Conservation (phyloP, 192 early-diverging fungal species). For the Podila epicladia region DNA sequence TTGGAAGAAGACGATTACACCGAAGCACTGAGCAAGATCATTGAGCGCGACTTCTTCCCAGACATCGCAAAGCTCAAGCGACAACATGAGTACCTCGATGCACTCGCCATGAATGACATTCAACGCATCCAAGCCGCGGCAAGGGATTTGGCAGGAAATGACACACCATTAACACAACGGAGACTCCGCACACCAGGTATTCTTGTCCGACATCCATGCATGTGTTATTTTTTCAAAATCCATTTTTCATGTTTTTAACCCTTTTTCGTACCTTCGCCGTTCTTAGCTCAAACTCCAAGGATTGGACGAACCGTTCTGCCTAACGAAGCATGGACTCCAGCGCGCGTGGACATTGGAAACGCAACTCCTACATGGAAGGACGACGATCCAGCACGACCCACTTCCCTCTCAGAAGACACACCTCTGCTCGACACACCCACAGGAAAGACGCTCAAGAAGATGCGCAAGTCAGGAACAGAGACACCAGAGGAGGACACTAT, state of each 20-base stretch:
- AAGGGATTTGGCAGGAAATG: constrained; percentile 41
- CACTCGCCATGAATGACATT: constrained; percentile 43
- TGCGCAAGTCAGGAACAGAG: not conserved
- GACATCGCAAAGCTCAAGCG: constrained; percentile 67
- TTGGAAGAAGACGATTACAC: constrained; percentile 87
- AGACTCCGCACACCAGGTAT: constrained; percentile 50
- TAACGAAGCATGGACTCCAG: constrained; percentile 43
- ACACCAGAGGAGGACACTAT: constrained; percentile 23
- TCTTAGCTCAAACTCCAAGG: constrained; percentile 28
- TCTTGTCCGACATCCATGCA: not conserved
- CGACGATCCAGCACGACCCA: not conserved
- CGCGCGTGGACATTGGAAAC: constrained; percentile 18
- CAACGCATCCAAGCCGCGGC: constrained; percentile 44
- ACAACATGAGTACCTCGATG: constrained; percentile 59
- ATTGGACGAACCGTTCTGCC: constrained; percentile 11
- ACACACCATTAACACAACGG: constrained; percentile 33
- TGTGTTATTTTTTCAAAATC: not conserved
- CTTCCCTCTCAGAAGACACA: constrained; percentile 8
- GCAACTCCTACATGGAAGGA: constrained; percentile 28
- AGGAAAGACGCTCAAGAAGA: constrained; percentile 8
- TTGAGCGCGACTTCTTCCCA: constrained; percentile 88
- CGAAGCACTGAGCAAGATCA: constrained; percentile 76
- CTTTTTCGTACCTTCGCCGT: not conserved
- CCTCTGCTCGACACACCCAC: constrained; percentile 33
- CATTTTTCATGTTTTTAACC: not conserved